These are phyloP conservation scores for Beauveria scarabaeidicola DNA, from an alignment of 2,329 filamentous ascomycete genomes.

Conservation along the genomic window DNA sequence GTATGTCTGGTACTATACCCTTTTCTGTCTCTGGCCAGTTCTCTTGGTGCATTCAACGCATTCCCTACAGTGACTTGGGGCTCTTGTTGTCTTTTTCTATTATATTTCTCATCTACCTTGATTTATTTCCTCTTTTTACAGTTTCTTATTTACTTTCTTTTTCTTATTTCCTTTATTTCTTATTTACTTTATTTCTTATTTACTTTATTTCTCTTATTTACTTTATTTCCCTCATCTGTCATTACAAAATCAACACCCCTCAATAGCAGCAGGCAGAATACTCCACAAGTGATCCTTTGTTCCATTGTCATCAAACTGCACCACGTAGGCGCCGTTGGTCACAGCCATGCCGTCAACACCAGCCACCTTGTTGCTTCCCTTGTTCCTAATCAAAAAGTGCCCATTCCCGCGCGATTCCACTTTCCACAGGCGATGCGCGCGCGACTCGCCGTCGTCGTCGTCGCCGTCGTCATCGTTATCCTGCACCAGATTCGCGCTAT, in stretches of 20 bases:
- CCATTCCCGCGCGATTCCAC: slow-evolving; percentile 9
- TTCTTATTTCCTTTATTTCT: no score
- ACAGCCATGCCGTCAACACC: slow-evolving; percentile 13
- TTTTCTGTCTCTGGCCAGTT: no score
- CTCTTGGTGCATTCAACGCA: no score
- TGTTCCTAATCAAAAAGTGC: slow-evolving; percentile 13
- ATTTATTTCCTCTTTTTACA: background rate
- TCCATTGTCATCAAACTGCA: slow-evolving; percentile 14
- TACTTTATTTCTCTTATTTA: background rate
- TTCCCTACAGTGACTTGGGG: background rate
- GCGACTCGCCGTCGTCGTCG: background rate
- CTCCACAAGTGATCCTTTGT: slow-evolving; percentile 13
- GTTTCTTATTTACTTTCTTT: background rate
- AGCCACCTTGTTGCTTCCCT: slow-evolving; percentile 12
- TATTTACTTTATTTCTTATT: background rate
- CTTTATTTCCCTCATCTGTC: background rate
- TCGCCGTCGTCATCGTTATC: slow-evolving; percentile 4
- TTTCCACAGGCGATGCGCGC: slow-evolving; percentile 12
- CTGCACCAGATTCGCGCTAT: slow-evolving; percentile 12
- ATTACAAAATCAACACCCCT: background rate
- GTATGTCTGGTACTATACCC: no score
- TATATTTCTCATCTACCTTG: background rate
- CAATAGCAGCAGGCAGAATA: slow-evolving; percentile 6
- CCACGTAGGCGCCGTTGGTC: slow-evolving; percentile 12
- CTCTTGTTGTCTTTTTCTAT: background rate